Conservation (phyloP, 2,329 filamentous ascomycete species). For the Drechmeria coniospora region DNA sequence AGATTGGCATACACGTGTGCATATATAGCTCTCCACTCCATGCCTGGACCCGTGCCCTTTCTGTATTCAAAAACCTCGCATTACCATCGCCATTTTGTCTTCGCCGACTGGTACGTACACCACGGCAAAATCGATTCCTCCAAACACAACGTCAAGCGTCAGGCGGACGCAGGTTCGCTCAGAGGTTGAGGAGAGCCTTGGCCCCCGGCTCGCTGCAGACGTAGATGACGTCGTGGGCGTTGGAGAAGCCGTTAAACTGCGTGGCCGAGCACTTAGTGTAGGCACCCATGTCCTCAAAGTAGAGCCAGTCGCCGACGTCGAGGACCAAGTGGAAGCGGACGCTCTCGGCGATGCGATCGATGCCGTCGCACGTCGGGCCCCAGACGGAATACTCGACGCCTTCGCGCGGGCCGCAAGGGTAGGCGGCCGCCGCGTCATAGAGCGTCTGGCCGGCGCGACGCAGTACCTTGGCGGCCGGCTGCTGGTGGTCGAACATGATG, state of each 20-base stretch:
- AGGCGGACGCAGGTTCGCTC: too few relatives aligned
- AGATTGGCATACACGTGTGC: too few relatives aligned
- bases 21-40: too few relatives aligned
- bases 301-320: slow-evolving; percentile 93
- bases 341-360: slow-evolving; percentile 80
- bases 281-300: slow-evolving; percentile 97
- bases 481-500: slow-evolving; percentile 98
- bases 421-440: slow-evolving; percentile 39
- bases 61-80: too few relatives aligned
- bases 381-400: slow-evolving; percentile 84
- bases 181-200: slow-evolving; percentile 43
- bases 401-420: slow-evolving; percentile 27
- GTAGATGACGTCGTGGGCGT: slow-evolving; percentile 85
- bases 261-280: slow-evolving; percentile 98
- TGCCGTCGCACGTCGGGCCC: slow-evolving; percentile 96
- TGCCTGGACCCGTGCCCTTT: too few relatives aligned
- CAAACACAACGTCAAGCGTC: too few relatives aligned
- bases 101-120: too few relatives aligned
- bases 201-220: slow-evolving; percentile 89
- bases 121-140: too few relatives aligned
- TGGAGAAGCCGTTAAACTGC: slow-evolving; percentile 91
- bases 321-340: slow-evolving; percentile 63
- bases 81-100: too few relatives aligned
- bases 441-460: slow-evolving; percentile 42
- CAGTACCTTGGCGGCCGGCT: slow-evolving; percentile 72